Evolutionary conservation across 2,329 filamentous ascomycete species (phyloP), one percentile per base, ranked within the genome.

Genomic region (Chalaropsis thielavioides): DNA sequence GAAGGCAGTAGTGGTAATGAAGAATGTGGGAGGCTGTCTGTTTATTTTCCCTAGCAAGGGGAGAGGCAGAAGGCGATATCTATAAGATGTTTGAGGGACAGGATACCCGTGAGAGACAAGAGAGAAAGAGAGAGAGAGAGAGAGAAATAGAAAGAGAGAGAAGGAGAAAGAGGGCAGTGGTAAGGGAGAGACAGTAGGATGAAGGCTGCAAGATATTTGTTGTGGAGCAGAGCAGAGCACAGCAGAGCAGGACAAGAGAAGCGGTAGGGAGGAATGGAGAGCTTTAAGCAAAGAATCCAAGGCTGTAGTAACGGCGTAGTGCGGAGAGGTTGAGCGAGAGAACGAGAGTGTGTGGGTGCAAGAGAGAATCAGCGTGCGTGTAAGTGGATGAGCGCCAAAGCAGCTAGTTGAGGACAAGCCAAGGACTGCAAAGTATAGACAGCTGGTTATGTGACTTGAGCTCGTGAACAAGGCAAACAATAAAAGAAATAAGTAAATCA

Each of bases 1-100:
- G 62, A 61, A 60, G 40, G 60, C n/a, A 19, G 17, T 49, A 35
- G 40, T 44, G 56, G 54, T 11, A n/a, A 59, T 64, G 62, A 64
- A 64, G 62, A 64, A 64, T 44, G 51, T 46, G n/a, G 24, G 49
- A 62, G 40, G 43, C 15, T 62, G 41, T 62, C 60, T 62, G 44
- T 62, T 35, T 35, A 46, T 62, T 19, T 62, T 62, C 60, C 60
- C 60, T 62, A 46, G 24, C 41, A 62, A 49, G 41, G 60, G 60
- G 44, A 62, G 43, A 6, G 40, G 60, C 41, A 46, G 60, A 49
- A 38, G 60, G 60, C 44, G 60, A 46, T 62, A 49, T 62, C 41
- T 62, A 62, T 62, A 62, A 49, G 41, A 46, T 62, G 17, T 62
- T 62, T 31, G 24, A 62, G 41, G 44, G 60, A 44, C 41, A 62